Evolutionary conservation across 768 basidiomycete genomes (phyloP).

Genomic region (Macrolepiota dolichaula): DNA sequence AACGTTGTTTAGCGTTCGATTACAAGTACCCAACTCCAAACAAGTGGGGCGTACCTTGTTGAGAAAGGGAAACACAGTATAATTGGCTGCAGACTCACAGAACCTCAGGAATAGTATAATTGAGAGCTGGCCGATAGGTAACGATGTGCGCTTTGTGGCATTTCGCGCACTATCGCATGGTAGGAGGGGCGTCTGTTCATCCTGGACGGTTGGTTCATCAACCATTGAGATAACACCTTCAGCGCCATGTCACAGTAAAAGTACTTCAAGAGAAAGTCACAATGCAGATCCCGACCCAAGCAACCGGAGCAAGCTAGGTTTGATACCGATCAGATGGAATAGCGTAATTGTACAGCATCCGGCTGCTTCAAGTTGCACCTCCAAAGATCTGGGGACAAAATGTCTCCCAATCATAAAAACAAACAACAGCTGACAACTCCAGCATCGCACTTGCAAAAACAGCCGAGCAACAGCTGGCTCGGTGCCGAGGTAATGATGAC

Average conservation of each 20-base stretch:
- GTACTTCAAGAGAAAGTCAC: too few species aligned
- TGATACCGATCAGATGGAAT: too few species aligned
- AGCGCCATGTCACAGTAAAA: too few species aligned
- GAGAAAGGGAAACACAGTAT: slow-evolving; percentile 53
- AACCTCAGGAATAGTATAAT: too few species aligned
- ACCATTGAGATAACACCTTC: background rate
- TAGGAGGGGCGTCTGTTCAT: background rate
- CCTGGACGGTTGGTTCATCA: background rate
- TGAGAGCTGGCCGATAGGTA: too few species aligned
- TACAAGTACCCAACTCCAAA: slow-evolving; percentile 32
- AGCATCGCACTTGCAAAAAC: slow-evolving; percentile 50
- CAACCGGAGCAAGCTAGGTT: too few species aligned
- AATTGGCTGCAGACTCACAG: slow-evolving; percentile 43
- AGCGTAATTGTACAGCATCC: too few species aligned
- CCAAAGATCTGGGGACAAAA: too few species aligned
- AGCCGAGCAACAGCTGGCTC: slow-evolving; percentile 44
- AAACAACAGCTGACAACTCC: slow-evolving; percentile 45
- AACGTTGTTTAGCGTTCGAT: background rate
- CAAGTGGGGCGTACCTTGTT: slow-evolving; percentile 34
- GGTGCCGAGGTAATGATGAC: slow-evolving; percentile 52
- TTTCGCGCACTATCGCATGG: background rate
- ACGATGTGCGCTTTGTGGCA: background rate
- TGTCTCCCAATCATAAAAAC: slow-evolving; percentile 29
- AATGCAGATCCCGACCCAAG: too few species aligned
- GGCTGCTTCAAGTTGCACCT: too few species aligned